Conservation (phyloP, 164 flowering plant genomes). For the Macadamia integrifolia region DNA sequence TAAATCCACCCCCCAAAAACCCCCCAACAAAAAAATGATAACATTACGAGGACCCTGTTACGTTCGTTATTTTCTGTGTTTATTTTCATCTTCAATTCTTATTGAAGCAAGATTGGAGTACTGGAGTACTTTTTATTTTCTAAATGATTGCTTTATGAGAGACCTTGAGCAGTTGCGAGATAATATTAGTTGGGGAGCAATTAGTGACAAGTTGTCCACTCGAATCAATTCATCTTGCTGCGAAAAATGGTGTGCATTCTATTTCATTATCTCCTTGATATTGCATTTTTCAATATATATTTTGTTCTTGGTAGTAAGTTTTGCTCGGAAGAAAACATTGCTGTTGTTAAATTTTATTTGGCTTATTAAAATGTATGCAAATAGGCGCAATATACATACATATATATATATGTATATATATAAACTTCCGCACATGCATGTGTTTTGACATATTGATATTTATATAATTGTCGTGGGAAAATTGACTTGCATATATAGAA, state of each 20-base stretch:
- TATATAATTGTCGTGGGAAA: too few species aligned
- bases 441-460: too few species aligned
- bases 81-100: not conserved
- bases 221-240: slow-evolving; percentile 38
- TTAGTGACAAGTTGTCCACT: slow-evolving; percentile 42
- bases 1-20: not conserved
- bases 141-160: not conserved
- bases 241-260: slow-evolving; percentile 41
- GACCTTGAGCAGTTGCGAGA: slow-evolving; percentile 39
- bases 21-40: too few species aligned
- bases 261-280: not conserved
- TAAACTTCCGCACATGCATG: too few species aligned
- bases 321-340: too few species aligned
- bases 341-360: too few species aligned
- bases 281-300: not conserved
- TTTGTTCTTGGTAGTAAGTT: not conserved
- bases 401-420: too few species aligned
- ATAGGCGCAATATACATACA: too few species aligned
- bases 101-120: not conserved
- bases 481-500: too few species aligned
- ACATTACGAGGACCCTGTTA: not conserved
- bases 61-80: not conserved
- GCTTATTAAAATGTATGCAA: too few species aligned
- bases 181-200: slow-evolving; percentile 60
- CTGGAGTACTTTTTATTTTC: not conserved